Evolutionary conservation across 345 rosid species (phyloP).

Genomic region (Nasturtium officinale): DNA sequence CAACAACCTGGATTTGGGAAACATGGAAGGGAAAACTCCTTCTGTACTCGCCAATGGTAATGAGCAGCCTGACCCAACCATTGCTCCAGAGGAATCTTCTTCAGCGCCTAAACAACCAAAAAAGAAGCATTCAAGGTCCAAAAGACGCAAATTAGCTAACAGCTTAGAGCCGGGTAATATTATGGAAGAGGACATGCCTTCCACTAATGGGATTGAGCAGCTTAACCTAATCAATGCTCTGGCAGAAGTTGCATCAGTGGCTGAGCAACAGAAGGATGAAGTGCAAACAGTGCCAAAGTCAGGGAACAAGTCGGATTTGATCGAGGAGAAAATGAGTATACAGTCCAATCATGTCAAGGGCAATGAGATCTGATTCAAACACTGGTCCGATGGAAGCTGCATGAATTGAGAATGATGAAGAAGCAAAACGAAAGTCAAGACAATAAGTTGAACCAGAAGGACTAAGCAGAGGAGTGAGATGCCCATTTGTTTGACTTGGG

Average conservation of each 20-base stretch:
- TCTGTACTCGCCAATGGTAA: conserved; percentile 3
- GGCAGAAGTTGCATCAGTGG: conserved; percentile 13
- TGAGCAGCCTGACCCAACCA: conserved; percentile 24
- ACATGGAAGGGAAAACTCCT: conserved; percentile 21
- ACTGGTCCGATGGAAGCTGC: background rate
- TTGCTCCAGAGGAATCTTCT: conserved; percentile 14
- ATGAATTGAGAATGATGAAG: conserved; percentile 2
- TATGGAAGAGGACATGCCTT: conserved; percentile 18
- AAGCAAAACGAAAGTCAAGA: background rate
- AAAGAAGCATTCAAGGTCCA: conserved; percentile 10
- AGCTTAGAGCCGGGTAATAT: background rate
- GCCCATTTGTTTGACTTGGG: background rate
- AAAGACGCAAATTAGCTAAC: conserved; percentile 25
- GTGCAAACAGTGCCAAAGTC: background rate
- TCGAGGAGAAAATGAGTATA: background rate
- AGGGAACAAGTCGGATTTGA: background rate
- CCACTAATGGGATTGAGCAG: conserved; percentile 8
- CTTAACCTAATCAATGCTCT: conserved; percentile 6
- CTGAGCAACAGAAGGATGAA: background rate
- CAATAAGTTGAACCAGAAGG: background rate
- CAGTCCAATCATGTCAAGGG: background rate
- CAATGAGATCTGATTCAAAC: background rate
- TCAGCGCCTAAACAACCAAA: conserved; percentile 14
- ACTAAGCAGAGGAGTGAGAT: conserved; percentile 9
- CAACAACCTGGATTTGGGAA: conserved; percentile 20